phyloP scores from a whole-genome alignment of 768 basidiomycete species.

The Leccinum sublutescens region DNA sequence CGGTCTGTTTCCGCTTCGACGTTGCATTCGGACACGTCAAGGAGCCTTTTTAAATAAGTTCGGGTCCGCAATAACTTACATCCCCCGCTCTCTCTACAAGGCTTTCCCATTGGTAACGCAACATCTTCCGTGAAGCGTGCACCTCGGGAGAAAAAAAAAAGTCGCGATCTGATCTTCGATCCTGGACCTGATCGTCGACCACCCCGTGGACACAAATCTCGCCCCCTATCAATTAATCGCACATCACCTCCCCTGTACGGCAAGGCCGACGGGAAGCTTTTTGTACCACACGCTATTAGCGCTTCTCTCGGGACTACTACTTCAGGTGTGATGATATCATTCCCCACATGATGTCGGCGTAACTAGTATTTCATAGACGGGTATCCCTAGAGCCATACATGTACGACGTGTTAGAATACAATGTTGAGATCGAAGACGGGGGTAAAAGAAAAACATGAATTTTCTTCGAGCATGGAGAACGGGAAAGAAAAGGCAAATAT shows the following conservation, averaged over 20 bases:
- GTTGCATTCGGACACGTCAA: conserved; percentile 10
- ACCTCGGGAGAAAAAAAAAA: conserved; percentile 11
- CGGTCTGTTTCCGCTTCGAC: background rate
- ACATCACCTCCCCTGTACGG: conserved; percentile 14
- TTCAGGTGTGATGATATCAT: background rate
- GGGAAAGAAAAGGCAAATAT: background rate
- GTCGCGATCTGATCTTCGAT: conserved; percentile 31
- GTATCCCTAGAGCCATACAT: conserved; percentile 18
- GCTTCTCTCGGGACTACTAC: conserved; percentile 2
- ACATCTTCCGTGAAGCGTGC: conserved; percentile 25
- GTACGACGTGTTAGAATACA: conserved; percentile 19
- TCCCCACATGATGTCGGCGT: background rate
- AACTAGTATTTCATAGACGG: conserved; percentile 9
- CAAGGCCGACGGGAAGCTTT: conserved; percentile 2
- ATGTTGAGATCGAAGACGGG: background rate
- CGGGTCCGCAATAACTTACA: conserved; percentile 5
- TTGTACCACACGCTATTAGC: background rate
- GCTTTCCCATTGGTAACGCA: conserved; percentile 14
- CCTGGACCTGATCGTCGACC: conserved; percentile 30
- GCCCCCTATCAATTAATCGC: conserved; percentile 24
- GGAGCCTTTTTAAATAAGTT: conserved; percentile 10
- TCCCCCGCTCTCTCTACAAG: background rate
- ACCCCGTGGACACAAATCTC: background rate
- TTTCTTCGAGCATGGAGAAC: conserved; percentile 4
- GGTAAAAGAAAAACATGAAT: background rate